Base-by-base conservation (phyloP, 441 rosid genomes). In the Pelargonium australe region DNA sequence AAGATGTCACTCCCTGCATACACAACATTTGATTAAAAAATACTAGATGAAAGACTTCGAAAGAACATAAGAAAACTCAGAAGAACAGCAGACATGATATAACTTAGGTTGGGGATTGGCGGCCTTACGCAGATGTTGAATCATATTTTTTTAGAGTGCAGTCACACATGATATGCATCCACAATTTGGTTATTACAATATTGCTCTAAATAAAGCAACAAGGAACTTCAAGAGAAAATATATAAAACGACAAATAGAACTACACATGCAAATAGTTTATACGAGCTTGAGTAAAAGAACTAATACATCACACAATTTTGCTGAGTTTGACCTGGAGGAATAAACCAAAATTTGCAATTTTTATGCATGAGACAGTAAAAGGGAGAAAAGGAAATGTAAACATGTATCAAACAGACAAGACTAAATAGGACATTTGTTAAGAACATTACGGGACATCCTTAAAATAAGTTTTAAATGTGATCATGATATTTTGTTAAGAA, bases 1-100 rank as follows among this genome's bases (percentile, higher is more conserved):
- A 77, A 63, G 87, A 82, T 74, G 78, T 43, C 44, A 76, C 69
- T 73, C 89, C 95, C 99, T 95, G 87, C 79, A 79, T 12, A 66
- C 34, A 66, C 23, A 71, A 76, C 45, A 72, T 57, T 47, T 60
- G 63, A 72, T 53, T 31, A 31, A 68, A 63, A 40, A 28, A 20
- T 10, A 45, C 57, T 63, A 63, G 65, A 72, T 49, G 66, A 71
- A 76, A 67, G 57, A 51, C 73, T 53, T 66, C 61, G 41, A 71
- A 60, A 47, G 63, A 72, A 47, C 0, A 67, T 8, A 12, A n/a
- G n/a, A 23, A 5, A 67, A 61, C 8, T 65, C 31, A 31, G 3
- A 11, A 55, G 41, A 14, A 14, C 14, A 10, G 4, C 4, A 7
- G 62, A 1, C 25, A 14, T 57, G 62, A 19, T 19, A 16, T 19